A percentile compares a stretch with the other conserved stretches of the same genome.
phyloP scores from a whole-genome alignment of 257 asterid genomes.

The Verbascum thapsus region DNA sequence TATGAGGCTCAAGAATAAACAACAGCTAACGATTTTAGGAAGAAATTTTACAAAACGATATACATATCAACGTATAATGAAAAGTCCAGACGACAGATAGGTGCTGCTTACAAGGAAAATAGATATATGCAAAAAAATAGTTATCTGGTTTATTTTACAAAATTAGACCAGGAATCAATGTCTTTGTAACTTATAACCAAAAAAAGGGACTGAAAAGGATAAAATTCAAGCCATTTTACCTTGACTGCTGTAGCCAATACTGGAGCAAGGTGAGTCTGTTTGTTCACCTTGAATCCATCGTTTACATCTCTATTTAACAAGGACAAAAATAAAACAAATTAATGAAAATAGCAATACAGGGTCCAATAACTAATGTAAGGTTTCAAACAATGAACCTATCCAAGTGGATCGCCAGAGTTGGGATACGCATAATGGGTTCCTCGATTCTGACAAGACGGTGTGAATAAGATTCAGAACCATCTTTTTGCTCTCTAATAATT shows the following conservation, averaged over 20 bases:
- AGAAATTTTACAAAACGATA: too few species aligned
- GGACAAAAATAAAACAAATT: constrained; percentile 13
- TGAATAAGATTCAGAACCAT: constrained; percentile 58
- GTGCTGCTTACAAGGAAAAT: neutral
- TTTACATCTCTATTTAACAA: constrained; percentile 66
- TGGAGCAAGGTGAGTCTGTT: constrained; percentile 84
- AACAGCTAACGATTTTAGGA: too few species aligned
- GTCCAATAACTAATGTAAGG: constrained; percentile 11
- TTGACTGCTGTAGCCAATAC: constrained; percentile 88
- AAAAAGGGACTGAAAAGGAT: neutral
- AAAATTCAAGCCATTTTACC: constrained; percentile 42
- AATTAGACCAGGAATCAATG: neutral
- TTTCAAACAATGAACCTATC: constrained; percentile 58
- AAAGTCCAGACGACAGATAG: neutral
- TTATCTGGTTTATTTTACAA: neutral
- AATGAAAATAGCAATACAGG: constrained; percentile 2
- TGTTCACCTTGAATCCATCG: constrained; percentile 89
- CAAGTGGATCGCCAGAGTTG: constrained; percentile 93
- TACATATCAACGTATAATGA: neutral
- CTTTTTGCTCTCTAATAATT: constrained; percentile 59
- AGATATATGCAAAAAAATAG: constrained; percentile 1
- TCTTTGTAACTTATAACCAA: neutral
- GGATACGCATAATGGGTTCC: constrained; percentile 94
- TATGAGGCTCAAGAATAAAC: too few species aligned
- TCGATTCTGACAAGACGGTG: constrained; percentile 75